Base-by-base conservation (phyloP, 108 stramenopile genomes). In the Nitzschia sp. region DNA sequence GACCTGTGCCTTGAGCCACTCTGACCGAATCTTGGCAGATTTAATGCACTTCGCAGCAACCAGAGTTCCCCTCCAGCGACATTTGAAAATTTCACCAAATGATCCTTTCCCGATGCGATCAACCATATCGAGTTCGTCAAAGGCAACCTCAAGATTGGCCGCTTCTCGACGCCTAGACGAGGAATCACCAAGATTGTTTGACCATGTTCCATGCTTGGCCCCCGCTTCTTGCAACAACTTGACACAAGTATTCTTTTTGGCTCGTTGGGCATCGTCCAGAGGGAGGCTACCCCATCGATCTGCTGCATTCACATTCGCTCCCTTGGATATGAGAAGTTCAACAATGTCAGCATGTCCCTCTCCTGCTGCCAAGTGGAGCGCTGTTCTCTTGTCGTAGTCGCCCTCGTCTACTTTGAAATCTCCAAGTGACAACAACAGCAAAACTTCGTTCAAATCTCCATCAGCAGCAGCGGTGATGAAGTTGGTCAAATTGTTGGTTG, bases 241-340 rank as follows among this genome's bases (percentile, higher is more conserved):
- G 21, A 62, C 73, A 59, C 86, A 83, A 11, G 66, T 62, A 2
- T 60, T 10, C 9, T 64, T 50, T 17, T 72, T 65, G 54, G 43
- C 17, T 50, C 26, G 8, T 10, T 61, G 68, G 38, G 94, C 94
- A 75, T 95, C 96, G 70, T 94, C 93, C 40, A 95, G 53, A 2
- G 96, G 96, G 22, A 79, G 73, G 40, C 80, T 76, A 15, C 88
- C 85, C 93, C 94, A 97, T 58, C 93, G 83, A 80, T 97, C 96
- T 61, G 65, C 72, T 0, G 69, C 87, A 69, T 93, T 90, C 26
- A 85, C 77, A 76, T 95, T 71, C 25, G 91, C 94, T 19, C 92
- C 91, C 9, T 48, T 51, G 15, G 80, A 67, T 42, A 82, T 80
- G 14, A 97, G 67, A 14, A 78, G 50, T 12, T 75, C 21, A 0